Evolutionary conservation across 768 basidiomycete genomes (phyloP).

Genomic region (Tulasnella sp.): DNA sequence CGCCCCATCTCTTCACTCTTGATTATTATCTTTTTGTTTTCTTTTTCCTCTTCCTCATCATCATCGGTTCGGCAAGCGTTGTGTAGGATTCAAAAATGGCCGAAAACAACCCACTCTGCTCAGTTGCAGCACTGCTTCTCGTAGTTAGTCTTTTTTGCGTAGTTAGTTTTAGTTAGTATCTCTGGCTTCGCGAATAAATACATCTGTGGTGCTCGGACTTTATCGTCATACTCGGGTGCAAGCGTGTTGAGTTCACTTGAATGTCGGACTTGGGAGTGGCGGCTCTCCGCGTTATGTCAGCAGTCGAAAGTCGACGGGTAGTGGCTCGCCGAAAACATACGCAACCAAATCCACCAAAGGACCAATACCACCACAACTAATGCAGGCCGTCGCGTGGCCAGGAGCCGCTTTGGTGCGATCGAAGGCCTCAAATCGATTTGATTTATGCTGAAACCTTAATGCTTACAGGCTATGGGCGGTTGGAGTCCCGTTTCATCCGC

Average conservation of each 20-base stretch:
- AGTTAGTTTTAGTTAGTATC: background rate
- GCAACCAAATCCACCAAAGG: background rate
- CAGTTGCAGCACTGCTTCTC: background rate
- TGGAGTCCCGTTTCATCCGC: background rate
- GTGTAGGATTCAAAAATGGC: background rate
- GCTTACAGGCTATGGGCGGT: background rate
- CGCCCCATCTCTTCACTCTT: background rate
- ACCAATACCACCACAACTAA: background rate
- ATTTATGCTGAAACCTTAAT: background rate
- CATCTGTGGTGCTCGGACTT: background rate
- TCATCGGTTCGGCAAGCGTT: background rate
- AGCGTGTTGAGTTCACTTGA: background rate
- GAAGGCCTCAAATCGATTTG: background rate
- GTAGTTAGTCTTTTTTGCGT: slow-evolving; percentile 4
- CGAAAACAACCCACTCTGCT: background rate
- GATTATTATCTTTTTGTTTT: background rate
- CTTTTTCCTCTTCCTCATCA: background rate
- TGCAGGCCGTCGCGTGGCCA: slow-evolving; percentile 4
- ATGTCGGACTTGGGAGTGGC: too few species aligned
- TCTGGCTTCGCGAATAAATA: background rate
- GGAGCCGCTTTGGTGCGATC: background rate
- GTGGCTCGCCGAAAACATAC: background rate
- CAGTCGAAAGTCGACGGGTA: background rate
- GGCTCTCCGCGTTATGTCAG: background rate
- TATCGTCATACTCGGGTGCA: background rate